These are phyloP conservation scores for Pythium sukuiense DNA, from an alignment of 352 stramenopile species.

Conservation along the genomic window DNA sequence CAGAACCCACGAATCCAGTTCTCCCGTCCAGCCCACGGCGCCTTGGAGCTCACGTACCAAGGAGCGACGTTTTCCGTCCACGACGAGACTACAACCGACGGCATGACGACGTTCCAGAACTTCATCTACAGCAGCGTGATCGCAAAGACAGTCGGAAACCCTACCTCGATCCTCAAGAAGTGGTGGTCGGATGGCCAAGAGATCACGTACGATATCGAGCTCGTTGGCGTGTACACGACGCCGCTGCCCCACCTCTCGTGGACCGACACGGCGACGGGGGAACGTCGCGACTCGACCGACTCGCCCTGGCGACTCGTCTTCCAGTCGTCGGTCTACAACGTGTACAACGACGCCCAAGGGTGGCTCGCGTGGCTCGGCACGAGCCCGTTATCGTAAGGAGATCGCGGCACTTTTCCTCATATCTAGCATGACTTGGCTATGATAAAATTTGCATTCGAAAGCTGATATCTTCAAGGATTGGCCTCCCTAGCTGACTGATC, in stretches of 20 bases:
- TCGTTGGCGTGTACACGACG: slow-evolving; percentile 1
- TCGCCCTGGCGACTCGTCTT: slow-evolving; percentile 21
- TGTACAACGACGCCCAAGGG: slow-evolving; percentile 8
- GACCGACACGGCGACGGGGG: neutral
- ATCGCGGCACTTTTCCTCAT: too few species aligned
- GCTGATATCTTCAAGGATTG: too few species aligned
- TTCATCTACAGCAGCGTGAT: slow-evolving; percentile 14
- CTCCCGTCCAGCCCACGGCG: slow-evolving; percentile 4
- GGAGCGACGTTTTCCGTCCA: neutral
- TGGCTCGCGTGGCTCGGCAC: slow-evolving; percentile 20
- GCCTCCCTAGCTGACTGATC: too few species aligned
- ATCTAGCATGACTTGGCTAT: too few species aligned
- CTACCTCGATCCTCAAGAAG: neutral
- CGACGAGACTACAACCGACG: neutral
- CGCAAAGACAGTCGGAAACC: neutral
- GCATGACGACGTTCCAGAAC: neutral
- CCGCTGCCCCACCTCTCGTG: slow-evolving; percentile 4
- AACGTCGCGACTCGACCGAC: neutral
- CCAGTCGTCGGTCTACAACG: slow-evolving; percentile 9
- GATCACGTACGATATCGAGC: slow-evolving; percentile 9
- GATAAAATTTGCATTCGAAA: too few species aligned
- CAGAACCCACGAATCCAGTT: neutral
- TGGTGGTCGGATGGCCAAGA: neutral
- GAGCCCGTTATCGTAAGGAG: neutral
- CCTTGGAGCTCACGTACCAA: neutral